These are phyloP conservation scores for Pseudonitzschia delicatissima DNA, from an alignment of 108 stramenopile species.

Conservation along the genomic window DNA sequence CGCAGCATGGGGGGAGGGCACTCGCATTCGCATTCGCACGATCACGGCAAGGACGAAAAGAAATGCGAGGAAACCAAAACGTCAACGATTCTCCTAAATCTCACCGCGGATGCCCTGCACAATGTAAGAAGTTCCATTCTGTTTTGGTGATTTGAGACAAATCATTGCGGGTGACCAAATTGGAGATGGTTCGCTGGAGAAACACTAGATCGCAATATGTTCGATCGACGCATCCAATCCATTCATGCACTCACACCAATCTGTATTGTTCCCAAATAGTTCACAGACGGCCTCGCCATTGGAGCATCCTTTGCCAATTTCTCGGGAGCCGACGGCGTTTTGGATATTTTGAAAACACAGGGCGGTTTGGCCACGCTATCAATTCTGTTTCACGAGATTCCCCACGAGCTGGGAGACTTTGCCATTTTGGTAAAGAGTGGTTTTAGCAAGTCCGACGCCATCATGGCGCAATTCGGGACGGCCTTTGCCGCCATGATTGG, in stretches of 20 bases:
- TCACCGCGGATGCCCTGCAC: conserved; percentile 83
- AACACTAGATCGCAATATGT: neutral
- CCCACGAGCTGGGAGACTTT: conserved; percentile 90
- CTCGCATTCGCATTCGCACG: conserved; percentile 19
- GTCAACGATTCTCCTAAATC: conserved; percentile 63
- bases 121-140: conserved; percentile 32
- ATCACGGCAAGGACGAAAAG: conserved; percentile 6
- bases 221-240: neutral
- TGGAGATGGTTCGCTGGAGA: too few relatives aligned
- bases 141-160: neutral
- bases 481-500: conserved; percentile 83
- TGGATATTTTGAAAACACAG: conserved; percentile 50
- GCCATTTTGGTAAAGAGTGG: conserved; percentile 77
- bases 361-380: conserved; percentile 76
- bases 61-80: conserved; percentile 16
- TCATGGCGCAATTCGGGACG: conserved; percentile 79
- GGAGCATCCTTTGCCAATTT: conserved; percentile 72
- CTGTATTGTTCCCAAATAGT: conserved; percentile 4
- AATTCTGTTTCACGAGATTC: conserved; percentile 88
- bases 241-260: too few relatives aligned
- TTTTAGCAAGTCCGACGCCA: conserved; percentile 68
- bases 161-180: too few relatives aligned
- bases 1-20: conserved; percentile 49
- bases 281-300: conserved; percentile 71
- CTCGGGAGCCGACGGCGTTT: conserved; percentile 26